Evolutionary conservation across 768 basidiomycete genomes (phyloP), one percentile per base, ranked within the genome.

Genomic region (Suillus subaureus): DNA sequence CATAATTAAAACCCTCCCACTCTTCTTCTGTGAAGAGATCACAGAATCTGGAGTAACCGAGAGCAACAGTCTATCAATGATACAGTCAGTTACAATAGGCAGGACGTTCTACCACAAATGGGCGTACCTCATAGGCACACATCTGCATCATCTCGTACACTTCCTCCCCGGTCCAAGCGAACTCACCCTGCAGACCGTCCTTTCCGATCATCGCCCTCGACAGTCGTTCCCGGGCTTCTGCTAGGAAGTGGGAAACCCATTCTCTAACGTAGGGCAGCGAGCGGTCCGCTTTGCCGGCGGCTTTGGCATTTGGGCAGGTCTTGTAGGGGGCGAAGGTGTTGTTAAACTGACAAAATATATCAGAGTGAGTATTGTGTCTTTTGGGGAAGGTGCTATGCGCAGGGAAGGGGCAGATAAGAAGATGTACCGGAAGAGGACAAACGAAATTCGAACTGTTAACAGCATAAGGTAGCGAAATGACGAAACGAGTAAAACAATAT

Each of bases 1-100:
- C 83, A 67, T 97, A 97, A 74, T 93, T 86, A 74, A 95, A 97
- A 0, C 94, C 94, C 73, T 92, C 89, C 96, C 95, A 98, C 77
- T 97, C 96, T 52, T 93, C 88, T 70, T 90, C 84, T 0, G 93
- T 94, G 77, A 98, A 98, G 3, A 97, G 80, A 63, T 89, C 88
- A 68, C 95, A 98, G 79, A 96, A 98, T 68, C 89, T 90, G 18
- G 93, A 95, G 73, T 94, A 96, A 11, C 94, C 95, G 13, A 97
- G 82, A 0, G 94, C 92, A 54, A 97, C 96, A 21, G 96, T 96
- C 91, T 93, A 62, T 70, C 52, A 66, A 63, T 40, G n/a, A 9
- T 43, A 7, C 26, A 43, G 16, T 28, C 47, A 40, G 8, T 52
- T 15, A n/a, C 23, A 26, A 35, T 45, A 66, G 49, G 39, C 16